These are phyloP conservation scores for Fomitopsis serialis DNA, from an alignment of 768 basidiomycete genomes.

Conservation along the genomic window DNA sequence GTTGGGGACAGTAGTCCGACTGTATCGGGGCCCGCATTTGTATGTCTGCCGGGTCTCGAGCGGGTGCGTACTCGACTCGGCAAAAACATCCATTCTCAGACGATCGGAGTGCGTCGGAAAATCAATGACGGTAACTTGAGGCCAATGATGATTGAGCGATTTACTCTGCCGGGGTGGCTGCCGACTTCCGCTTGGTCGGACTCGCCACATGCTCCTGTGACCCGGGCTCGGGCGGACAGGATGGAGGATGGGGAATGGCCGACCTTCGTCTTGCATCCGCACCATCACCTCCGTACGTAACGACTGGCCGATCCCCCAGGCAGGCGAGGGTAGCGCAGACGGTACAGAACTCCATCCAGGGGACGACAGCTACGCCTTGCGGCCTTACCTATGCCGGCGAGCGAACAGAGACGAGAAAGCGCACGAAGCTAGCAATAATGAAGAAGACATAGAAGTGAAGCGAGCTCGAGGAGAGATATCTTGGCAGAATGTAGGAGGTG, in stretches of 20 bases:
- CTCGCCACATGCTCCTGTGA: not conserved
- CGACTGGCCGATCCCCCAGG: not conserved
- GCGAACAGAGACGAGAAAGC: slow-evolving; percentile 15
- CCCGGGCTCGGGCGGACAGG: not conserved
- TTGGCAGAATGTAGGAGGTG: slow-evolving; percentile 75
- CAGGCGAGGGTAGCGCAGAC: not conserved
- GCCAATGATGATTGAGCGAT: not conserved
- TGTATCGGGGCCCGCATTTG: too few species aligned
- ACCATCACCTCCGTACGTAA: not conserved
- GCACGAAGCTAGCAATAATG: slow-evolving; percentile 15
- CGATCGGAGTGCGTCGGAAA: not conserved
- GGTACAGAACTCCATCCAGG: not conserved
- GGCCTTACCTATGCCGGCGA: slow-evolving; percentile 17
- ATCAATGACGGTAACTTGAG: not conserved
- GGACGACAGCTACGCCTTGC: not conserved
- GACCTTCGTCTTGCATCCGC: not conserved
- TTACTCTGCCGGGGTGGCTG: not conserved
- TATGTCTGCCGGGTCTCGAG: not conserved
- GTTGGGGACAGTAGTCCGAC: too few species aligned
- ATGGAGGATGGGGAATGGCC: not conserved
- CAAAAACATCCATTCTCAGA: not conserved
- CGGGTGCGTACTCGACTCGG: not conserved
- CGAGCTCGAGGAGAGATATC: slow-evolving; percentile 72
- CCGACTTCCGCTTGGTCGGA: not conserved
- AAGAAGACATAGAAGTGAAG: slow-evolving; percentile 62